Base-by-base conservation (phyloP, 2,329 filamentous ascomycete genomes). In the Nothopassalora personata region DNA sequence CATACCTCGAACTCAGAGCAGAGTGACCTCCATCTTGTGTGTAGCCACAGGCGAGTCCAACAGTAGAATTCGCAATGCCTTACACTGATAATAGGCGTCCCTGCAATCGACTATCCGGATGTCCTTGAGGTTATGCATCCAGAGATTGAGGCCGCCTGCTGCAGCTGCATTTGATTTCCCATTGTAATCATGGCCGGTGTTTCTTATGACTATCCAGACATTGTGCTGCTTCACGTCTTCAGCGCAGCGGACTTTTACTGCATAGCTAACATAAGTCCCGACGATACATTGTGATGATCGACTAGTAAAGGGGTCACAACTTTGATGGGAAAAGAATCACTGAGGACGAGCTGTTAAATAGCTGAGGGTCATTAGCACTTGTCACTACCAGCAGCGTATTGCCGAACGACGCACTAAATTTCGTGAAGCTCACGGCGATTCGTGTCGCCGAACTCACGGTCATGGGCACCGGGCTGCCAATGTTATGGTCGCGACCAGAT, bases 131-230 rank as follows among this genome's bases (percentile, higher is more conserved):
- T 77, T 70, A 59, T 85, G 82, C 8, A 79, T 85, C 78, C 84
- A 86, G 54, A 86, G 73, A 4, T 78, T 76, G 3, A 86, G 69
- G 0, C 81, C 76, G 1, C 85, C 85, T 23, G 79, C 80, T n/a
- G n/a, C n/a, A n/a, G 86, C 86, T 0, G 84, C 84, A 0, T n/a
- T n/a, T n/a, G 81, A 85, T 46, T 83, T 81, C 45, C 85, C 86
- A 33, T 80, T 74, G 61, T 71, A 72, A 65, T 64, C 57, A 27
- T 79, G 76, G 3, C 76, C 76, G 0, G 74, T 77, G 61, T 76
- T 77, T 5, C 72, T 68, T 13, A 77, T 65, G 1, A 83, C 73
- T 0, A 85, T 65, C 1, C 82, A 78, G 48, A 85, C 72, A 63
- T 81, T 81, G 62, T 80, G 70, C 6, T 76, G 18, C 8, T 45